Evolutionary conservation across 2,329 filamentous ascomycete species (phyloP), one percentile per base, ranked within the genome.

Genomic region (Septoria linicola): DNA sequence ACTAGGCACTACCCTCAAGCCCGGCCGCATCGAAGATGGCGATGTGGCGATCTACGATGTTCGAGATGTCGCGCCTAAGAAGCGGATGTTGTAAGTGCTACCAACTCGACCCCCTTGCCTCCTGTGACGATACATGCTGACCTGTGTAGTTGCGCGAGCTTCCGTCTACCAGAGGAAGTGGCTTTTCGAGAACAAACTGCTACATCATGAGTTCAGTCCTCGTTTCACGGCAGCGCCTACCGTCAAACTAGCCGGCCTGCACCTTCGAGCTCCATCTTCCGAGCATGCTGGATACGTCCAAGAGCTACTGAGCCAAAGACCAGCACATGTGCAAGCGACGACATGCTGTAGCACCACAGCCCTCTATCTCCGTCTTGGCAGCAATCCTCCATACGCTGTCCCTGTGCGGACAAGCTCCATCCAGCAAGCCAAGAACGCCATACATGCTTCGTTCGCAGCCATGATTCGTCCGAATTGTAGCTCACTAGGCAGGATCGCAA

Each of bases 61-160:
- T 27, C 80, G 93, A 58, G 84, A 95, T 60, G 93, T 99, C 49
- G 88, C 90, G 52, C 93, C 93, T 4, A 86, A 89, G 65, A 99
- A 99, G 78, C 82, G 87, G 66, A 96, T 96, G 91, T 97, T 92
- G 70, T 47, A 40, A 39, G 42, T 43, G 16, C 20, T 10, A 39
- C 11, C 3, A 19, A 21, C 3, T 20, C 3, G 13, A 21, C 3
- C 13, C 8, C 16, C 17, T 20, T 14, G 4, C 11, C 14, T 6
- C 31, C 4, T 34, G 5, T 34, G 11, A 16, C 27, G 13, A 6
- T 34, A 20, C 4, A 21, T 34, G 44, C 44, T 47, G 44, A 47
- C 44, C 14, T 40, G 23, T 19, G 16, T 16, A 47, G 44, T 17
- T 97, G 93, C 70, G 92, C 89, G 23, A 95, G 84, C 60, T 97